Evolutionary conservation across 1,139 yeast species (phyloP), one percentile per base, ranked within the genome.

Genomic region (Geotrichum fermentans): DNA sequence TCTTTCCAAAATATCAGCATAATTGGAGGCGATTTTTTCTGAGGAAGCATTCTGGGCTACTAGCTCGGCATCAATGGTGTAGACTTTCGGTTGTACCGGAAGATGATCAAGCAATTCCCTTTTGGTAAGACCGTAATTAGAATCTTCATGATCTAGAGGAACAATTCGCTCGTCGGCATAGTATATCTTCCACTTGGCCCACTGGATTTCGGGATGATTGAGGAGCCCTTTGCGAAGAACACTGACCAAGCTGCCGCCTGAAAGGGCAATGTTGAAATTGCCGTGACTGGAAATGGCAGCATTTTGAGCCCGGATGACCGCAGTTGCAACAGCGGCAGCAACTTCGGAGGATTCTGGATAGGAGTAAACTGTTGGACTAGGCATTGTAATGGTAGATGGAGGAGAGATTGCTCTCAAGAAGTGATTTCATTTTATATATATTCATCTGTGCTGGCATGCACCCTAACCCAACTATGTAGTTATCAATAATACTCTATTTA

Each of bases 231-330:
- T 72, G 56, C 82, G 79, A 63, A 90, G 74, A 2, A 81, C 87
- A 59, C 83, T 82, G 24, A 90, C 87, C 58, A 89, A 73, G 3
- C 96, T 87, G 1, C 97, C 97, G 38, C 97, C 97, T 50, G 94
- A 83, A 42, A 90, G 74, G 20, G 96, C 97, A 54, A 90, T 74
- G 57, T 77, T 78, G 69, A 90, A 90, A 24, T 42, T 47, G 21
- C 53, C 56, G 38, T 58, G 57, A 21, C 55, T 49, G 17, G 52
- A 57, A 50, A 85, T 70, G 7, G 88, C 78, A 60, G 75, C 69
- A 62, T 88, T 83, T 69, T 92, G 97, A 13, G 90, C 84, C 37
- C 82, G 75, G 41, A 89, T 78, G 49, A 90, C 81, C 63, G 87
- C 89, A 62, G 87, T 92, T 1, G 96, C 97, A 38, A 90, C 92